Conservation (phyloP, 2,329 filamentous ascomycete species). For the Fusarium vanettenii region DNA sequence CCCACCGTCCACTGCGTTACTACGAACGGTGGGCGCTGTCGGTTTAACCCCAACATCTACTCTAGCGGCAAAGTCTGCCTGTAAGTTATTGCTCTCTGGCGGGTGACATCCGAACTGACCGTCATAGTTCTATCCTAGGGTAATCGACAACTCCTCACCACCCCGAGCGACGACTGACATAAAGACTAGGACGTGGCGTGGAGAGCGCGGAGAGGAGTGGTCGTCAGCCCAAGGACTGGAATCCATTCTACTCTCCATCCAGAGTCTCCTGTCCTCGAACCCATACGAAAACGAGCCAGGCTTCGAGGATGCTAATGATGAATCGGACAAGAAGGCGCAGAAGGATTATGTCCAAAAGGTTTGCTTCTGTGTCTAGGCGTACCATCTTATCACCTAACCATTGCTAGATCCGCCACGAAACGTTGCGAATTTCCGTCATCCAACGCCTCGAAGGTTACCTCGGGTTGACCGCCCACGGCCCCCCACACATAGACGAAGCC, state of each 20-base stretch:
- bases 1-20: constrained; percentile 76
- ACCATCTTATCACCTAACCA: constrained; percentile 17
- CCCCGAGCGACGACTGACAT: constrained; percentile 18
- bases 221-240: constrained; percentile 95
- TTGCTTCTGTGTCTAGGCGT: constrained; percentile 8
- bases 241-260: constrained; percentile 93
- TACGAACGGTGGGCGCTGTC: constrained; percentile 87
- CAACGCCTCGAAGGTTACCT: constrained; percentile 85
- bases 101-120: constrained; percentile 26
- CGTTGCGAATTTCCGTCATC: constrained; percentile 85
- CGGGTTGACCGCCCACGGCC: constrained; percentile 67
- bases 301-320: constrained; percentile 79
- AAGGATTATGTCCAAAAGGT: constrained; percentile 84
- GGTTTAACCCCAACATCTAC: constrained; percentile 99
- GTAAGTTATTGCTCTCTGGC: constrained; percentile 61
- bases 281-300: constrained; percentile 98
- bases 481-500: constrained; percentile 36
- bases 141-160: constrained; percentile 54
- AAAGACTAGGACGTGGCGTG: constrained; percentile 84
- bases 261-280: constrained; percentile 93
- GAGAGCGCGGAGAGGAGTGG: constrained; percentile 93
- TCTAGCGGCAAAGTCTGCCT: constrained; percentile 91
- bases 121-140: constrained; percentile 85
- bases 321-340: constrained; percentile 78
- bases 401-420: constrained; percentile 87